Evolutionary conservation across 371 early-diverging fungal species (phyloP).

Genomic region (Capillidium rhysosporum): DNA sequence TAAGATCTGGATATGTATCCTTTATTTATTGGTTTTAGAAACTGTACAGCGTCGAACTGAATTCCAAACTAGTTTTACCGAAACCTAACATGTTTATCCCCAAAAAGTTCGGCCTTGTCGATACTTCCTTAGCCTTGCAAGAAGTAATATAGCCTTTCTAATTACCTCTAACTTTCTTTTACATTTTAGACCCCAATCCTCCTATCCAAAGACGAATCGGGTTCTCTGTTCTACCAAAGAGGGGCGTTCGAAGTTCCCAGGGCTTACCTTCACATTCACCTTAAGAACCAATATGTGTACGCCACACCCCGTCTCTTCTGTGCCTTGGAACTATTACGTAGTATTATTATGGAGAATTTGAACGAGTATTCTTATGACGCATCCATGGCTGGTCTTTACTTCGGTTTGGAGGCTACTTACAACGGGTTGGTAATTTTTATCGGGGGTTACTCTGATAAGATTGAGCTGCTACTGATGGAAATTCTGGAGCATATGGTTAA

Average conservation of each 20-base stretch:
- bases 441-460: constrained; percentile 73
- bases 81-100: constrained; percentile 73
- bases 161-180: not conserved
- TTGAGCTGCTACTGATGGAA: constrained; percentile 40
- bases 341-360: constrained; percentile 57
- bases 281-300: constrained; percentile 8
- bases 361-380: constrained; percentile 77
- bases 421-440: constrained; percentile 48
- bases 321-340: constrained; percentile 39
- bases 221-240: not conserved
- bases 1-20: constrained; percentile 10
- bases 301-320: constrained; percentile 22
- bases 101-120: constrained; percentile 33
- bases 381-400: constrained; percentile 61
- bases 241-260: not conserved
- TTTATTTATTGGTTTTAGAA: not conserved
- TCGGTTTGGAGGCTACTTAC: constrained; percentile 36
- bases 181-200: not conserved
- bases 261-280: constrained; percentile 13
- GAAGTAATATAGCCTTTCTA: not conserved
- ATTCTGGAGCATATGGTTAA: constrained; percentile 44
- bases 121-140: constrained; percentile 11
- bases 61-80: constrained; percentile 47
- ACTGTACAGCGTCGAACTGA: constrained; percentile 4
- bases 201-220: not conserved